These are phyloP conservation scores for Acanthamoeba polyphaga DNA, from an alignment of 208 protist species.

Conservation along the genomic window DNA sequence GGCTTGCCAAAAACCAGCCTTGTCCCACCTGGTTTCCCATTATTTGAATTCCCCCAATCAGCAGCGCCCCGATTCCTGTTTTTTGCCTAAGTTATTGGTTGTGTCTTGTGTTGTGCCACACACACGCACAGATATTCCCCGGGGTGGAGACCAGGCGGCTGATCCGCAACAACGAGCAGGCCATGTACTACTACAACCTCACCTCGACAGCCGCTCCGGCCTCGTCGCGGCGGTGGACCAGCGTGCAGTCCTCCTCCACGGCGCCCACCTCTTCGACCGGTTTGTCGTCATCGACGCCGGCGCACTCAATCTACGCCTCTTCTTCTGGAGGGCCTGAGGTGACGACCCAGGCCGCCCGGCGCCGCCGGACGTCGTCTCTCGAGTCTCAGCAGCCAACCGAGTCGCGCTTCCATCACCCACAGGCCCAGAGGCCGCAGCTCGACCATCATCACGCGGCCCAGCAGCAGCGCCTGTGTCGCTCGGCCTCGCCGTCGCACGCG, in stretches of 20 bases:
- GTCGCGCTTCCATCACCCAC: no score
- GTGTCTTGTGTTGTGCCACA: no score
- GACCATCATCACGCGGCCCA: no score
- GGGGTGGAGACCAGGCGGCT: constrained; percentile 11
- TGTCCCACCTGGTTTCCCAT: background rate
- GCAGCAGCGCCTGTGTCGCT: background rate
- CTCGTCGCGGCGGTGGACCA: background rate
- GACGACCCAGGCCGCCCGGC: no score
- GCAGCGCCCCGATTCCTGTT: background rate
- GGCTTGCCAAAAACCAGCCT: background rate
- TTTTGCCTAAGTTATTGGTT: no score
- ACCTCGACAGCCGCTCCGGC: background rate
- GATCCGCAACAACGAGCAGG: constrained; percentile 54
- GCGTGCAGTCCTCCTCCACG: background rate
- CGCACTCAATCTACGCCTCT: background rate
- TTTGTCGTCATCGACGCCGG: background rate
- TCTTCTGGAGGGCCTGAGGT: no score
- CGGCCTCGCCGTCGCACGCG: background rate
- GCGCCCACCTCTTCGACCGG: background rate
- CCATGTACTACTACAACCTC: constrained; percentile 50
- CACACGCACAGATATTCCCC: constrained; percentile 4
- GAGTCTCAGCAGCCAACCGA: no score
- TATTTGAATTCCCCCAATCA: background rate
- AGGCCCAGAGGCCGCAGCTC: no score
- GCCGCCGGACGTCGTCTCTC: no score